A percentile compares a stretch with the other conserved stretches of the same genome.
Conservation (phyloP, 2,329 filamentous ascomycete genomes). For the Aspergillus alliaceus region DNA sequence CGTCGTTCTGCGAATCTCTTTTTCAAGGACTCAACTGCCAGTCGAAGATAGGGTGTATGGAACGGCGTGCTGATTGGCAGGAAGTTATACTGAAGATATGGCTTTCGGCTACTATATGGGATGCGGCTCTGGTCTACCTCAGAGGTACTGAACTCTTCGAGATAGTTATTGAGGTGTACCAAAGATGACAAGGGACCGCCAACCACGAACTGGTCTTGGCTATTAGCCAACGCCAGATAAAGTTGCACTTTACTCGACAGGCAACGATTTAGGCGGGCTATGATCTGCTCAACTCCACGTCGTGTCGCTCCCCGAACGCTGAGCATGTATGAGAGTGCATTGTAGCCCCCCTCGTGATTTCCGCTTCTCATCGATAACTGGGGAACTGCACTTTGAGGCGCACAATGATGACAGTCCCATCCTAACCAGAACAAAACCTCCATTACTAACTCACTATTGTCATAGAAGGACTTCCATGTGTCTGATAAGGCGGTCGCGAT, state of each 20-base stretch:
- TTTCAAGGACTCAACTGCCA: slow-evolving; percentile 21
- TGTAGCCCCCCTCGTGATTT: not conserved
- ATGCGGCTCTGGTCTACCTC: slow-evolving; percentile 19
- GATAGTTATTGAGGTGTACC: slow-evolving; percentile 8
- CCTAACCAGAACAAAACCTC: slow-evolving; percentile 26
- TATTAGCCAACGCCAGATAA: slow-evolving; percentile 13
- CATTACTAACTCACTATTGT: slow-evolving; percentile 25
- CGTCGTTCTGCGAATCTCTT: slow-evolving; percentile 11
- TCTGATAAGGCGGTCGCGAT: slow-evolving; percentile 33
- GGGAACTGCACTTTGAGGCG: slow-evolving; percentile 5
- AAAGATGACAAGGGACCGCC: slow-evolving; percentile 17
- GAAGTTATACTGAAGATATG: slow-evolving; percentile 28
- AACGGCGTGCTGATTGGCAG: slow-evolving; percentile 45
- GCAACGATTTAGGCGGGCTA: slow-evolving; percentile 7
- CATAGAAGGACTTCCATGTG: slow-evolving; percentile 36
- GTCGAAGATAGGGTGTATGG: slow-evolving; percentile 37
- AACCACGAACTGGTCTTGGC: slow-evolving; percentile 17
- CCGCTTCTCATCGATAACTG: not conserved
- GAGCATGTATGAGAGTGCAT: slow-evolving; percentile 16
- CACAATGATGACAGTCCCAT: slow-evolving; percentile 16
- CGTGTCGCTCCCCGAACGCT: slow-evolving; percentile 12
- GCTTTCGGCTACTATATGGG: slow-evolving; percentile 33
- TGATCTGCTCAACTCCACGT: not conserved
- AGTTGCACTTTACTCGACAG: not conserved
- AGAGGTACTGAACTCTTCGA: not conserved